These are phyloP conservation scores for Fusarium domesticum DNA, from an alignment of 2,329 filamentous ascomycete genomes.

Conservation along the genomic window DNA sequence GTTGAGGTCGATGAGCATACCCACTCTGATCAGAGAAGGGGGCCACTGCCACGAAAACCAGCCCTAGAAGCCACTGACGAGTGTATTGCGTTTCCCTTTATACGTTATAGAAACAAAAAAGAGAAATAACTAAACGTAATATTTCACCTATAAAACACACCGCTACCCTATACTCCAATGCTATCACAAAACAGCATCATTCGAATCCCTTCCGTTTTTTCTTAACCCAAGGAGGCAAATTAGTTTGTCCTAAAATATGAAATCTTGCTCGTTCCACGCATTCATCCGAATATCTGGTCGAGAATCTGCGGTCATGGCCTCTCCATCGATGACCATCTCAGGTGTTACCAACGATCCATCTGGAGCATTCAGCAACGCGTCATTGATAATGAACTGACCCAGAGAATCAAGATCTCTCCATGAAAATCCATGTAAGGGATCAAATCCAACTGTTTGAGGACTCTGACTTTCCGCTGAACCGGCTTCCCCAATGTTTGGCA, in stretches of 20 bases:
- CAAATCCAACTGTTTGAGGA: conserved; percentile 14
- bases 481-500: background rate
- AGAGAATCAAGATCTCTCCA: conserved; percentile 61
- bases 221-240: too few species aligned
- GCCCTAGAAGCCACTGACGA: too few species aligned
- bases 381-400: conserved; percentile 47
- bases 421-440: conserved; percentile 54
- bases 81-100: too few species aligned
- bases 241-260: conserved; percentile 7
- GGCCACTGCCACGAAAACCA: background rate
- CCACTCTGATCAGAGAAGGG: background rate
- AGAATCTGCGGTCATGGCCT: background rate
- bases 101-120: too few species aligned
- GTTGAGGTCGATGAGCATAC: conserved; percentile 1
- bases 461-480: background rate
- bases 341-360: conserved; percentile 11
- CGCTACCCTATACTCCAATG: too few species aligned
- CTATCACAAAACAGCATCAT: too few species aligned
- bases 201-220: too few species aligned
- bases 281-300: conserved; percentile 2
- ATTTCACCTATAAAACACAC: too few species aligned
- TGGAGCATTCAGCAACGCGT: conserved; percentile 12
- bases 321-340: conserved; percentile 4
- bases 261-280: background rate
- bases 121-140: too few species aligned